Evolutionary conservation across 768 basidiomycete genomes (phyloP).

Genomic region (Pisolithus sp.): DNA sequence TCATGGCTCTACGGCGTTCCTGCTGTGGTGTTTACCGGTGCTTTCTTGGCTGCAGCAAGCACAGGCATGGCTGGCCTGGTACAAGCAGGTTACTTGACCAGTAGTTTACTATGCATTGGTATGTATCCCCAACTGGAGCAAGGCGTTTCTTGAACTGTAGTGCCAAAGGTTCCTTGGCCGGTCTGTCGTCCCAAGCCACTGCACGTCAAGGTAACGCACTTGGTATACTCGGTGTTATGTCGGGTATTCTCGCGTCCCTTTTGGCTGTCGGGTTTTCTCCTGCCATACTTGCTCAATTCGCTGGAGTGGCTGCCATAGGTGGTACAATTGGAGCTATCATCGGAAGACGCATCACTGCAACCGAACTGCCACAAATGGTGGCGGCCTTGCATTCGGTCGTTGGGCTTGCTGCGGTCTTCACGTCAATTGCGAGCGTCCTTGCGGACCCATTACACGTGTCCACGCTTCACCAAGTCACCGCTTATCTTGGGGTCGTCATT

Average conservation of each 20-base stretch:
- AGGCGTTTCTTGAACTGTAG: neutral
- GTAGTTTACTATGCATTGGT: constrained; percentile 85
- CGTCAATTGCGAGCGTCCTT: constrained; percentile 77
- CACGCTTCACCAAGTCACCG: constrained; percentile 72
- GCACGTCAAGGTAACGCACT: constrained; percentile 84
- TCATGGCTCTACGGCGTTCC: constrained; percentile 78
- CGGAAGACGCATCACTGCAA: constrained; percentile 79
- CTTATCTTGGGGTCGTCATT: constrained; percentile 81
- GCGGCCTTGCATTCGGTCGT: constrained; percentile 84
- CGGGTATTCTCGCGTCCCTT: constrained; percentile 75
- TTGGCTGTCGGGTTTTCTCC: constrained; percentile 78
- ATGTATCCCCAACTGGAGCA: constrained; percentile 4
- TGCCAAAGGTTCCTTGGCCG: constrained; percentile 63
- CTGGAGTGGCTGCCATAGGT: constrained; percentile 68
- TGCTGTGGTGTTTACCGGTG: constrained; percentile 76
- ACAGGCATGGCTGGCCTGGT: constrained; percentile 83
- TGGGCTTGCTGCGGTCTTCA: constrained; percentile 83
- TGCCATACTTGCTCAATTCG: constrained; percentile 72
- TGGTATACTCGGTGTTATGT: constrained; percentile 80
- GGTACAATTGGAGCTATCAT: constrained; percentile 64
- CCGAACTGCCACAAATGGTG: constrained; percentile 82
- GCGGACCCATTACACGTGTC: constrained; percentile 63
- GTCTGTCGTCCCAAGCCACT: constrained; percentile 71
- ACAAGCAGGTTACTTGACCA: constrained; percentile 81
- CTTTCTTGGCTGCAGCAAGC: constrained; percentile 74